Evolutionary conservation across 1,284 basidiomycete genomes (phyloP).

Genomic region (Hymenochaete sp.): DNA sequence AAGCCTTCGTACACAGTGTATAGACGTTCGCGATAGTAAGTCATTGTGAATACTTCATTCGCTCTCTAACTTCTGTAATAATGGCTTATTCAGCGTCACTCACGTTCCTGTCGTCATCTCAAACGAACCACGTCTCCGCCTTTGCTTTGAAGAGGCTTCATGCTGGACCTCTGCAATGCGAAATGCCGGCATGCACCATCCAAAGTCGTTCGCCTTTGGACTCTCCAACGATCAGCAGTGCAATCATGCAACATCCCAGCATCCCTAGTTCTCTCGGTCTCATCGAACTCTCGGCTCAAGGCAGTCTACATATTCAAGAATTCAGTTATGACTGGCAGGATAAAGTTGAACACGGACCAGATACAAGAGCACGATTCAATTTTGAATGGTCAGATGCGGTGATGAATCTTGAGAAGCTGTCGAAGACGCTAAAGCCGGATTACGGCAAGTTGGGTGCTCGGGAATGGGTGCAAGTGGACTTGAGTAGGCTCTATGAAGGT

Average conservation of each 20-base stretch:
- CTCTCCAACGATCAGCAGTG: constrained; percentile 31
- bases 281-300: constrained; percentile 40
- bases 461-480: constrained; percentile 37
- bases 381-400: constrained; percentile 36
- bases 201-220: not conserved
- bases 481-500: constrained; percentile 47
- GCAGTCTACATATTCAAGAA: constrained; percentile 39
- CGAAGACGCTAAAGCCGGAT: constrained; percentile 27
- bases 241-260: constrained; percentile 33
- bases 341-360: constrained; percentile 7
- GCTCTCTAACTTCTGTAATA: not conserved
- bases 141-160: constrained; percentile 1
- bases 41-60: constrained; percentile 3
- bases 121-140: constrained; percentile 4
- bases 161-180: constrained; percentile 7
- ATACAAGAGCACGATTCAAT: constrained; percentile 5
- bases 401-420: constrained; percentile 28
- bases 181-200: constrained; percentile 8
- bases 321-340: constrained; percentile 23
- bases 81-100: constrained; percentile 7
- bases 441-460: constrained; percentile 37
- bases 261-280: constrained; percentile 28
- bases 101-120: constrained; percentile 22
- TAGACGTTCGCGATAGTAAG: constrained; percentile 33
- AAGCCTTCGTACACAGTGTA: constrained; percentile 38